Base-by-base conservation (phyloP, 2,329 filamentous ascomycete species). In the Zasmidium cellare region DNA sequence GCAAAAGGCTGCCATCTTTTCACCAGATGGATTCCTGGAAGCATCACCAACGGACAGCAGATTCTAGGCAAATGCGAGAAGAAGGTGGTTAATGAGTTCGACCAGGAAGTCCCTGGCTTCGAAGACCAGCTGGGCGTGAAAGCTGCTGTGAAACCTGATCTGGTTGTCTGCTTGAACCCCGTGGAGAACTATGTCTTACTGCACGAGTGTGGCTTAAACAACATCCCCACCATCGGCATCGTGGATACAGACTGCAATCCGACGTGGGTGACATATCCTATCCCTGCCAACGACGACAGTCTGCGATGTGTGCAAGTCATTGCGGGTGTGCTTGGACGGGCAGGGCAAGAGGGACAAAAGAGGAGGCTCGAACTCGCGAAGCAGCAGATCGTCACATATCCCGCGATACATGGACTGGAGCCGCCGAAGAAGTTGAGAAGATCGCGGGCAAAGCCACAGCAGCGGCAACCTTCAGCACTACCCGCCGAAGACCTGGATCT, bases 281-380 rank as follows among this genome's bases (percentile, higher is more conserved):
- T 99, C 66, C 94, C 94, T 1, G 91, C 91, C 51, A 99, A 99
- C 74, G 94, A 99, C 72, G 94, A 99, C 81, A 96, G 92, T 84
- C 76, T 96, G 65, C 88, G 94, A 60, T 87, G 88, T 64, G 84
- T 92, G 51, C 85, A 88, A 66, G 82, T 97, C 60, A 90, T 99
- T 66, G 89, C 87, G 3, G 92, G 92, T 53, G 87, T 94, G 1
- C 81, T 99, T 38, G 93, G 92, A 44, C 84, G 89, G 53, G 94
- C 94, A 1, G 94, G 90, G 9, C 80, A 96, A 77, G 80, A 84
- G 53, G 94, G 94, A 38, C 87, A 92, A 70, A 75, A 80, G 67
- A 82, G 84, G 59, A 84, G 93, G 55, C 76, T 89, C 46, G 78
- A 79, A 44, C 82, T 83, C 46, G 90, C 91, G 9, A 70, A 78